phyloP scores from a whole-genome alignment of 192 early-diverging fungal species.

The Phlyctochytrium bullatum region DNA sequence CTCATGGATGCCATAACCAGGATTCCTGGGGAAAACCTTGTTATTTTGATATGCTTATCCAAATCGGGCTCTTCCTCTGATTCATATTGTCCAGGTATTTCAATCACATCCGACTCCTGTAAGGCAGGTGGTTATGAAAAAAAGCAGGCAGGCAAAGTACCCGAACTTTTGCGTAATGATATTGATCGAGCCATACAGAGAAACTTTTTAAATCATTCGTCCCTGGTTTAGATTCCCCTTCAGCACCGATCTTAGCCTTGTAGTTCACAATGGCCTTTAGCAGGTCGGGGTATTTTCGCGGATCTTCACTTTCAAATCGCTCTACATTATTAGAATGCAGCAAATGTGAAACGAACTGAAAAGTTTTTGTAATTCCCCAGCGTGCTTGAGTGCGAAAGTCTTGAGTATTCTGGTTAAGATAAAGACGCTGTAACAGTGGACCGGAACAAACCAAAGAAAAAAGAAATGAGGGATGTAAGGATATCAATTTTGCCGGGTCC shows the following conservation, averaged over 20 bases:
- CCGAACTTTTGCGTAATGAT: slow-evolving; percentile 18
- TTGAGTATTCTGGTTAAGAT: background rate
- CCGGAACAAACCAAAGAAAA: background rate
- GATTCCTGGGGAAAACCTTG: slow-evolving; percentile 60
- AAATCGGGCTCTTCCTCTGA: slow-evolving; percentile 48
- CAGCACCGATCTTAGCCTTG: slow-evolving; percentile 12
- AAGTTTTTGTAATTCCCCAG: slow-evolving; percentile 14
- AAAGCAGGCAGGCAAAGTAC: slow-evolving; percentile 1
- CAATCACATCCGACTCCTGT: slow-evolving; percentile 45
- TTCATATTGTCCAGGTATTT: slow-evolving; percentile 75
- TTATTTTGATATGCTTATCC: slow-evolving; percentile 56
- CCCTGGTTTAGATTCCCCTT: slow-evolving; percentile 20
- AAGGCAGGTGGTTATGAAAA: background rate
- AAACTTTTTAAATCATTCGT: slow-evolving; percentile 20
- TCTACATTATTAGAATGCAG: background rate
- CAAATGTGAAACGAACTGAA: background rate
- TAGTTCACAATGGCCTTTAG: slow-evolving; percentile 20
- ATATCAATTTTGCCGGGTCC: slow-evolving; percentile 17
- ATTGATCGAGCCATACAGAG: slow-evolving; percentile 21
- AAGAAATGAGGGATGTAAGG: slow-evolving; percentile 7
- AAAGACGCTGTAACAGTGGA: too few relatives aligned
- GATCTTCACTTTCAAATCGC: background rate
- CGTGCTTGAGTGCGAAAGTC: slow-evolving; percentile 41
- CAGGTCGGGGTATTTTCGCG: background rate
- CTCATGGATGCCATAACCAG: slow-evolving; percentile 70